Evolutionary conservation across 305 asterid genomes (phyloP).

Genomic region (Fraxinus ornus): DNA sequence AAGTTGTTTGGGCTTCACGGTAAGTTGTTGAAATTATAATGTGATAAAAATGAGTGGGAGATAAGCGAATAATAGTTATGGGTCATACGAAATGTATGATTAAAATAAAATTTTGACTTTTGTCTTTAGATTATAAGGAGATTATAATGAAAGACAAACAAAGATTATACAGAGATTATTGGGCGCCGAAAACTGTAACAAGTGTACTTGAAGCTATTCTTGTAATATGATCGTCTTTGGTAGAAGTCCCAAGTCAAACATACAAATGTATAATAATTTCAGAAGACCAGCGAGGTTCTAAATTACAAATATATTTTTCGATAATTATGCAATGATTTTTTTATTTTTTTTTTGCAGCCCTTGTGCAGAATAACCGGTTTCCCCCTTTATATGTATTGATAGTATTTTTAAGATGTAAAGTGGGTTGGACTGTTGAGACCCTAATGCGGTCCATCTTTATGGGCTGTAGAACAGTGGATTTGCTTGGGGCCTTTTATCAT

Average conservation of each 20-base stretch:
- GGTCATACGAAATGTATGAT: not conserved
- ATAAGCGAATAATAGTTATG: not conserved
- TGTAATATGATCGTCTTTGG: not conserved
- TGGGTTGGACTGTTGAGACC: not conserved
- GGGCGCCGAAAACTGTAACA: not conserved
- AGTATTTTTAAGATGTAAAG: not conserved
- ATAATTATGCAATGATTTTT: not conserved
- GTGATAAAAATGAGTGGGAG: not conserved
- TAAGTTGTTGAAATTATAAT: not conserved
- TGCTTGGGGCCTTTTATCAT: not conserved
- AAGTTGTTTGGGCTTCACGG: constrained; percentile 29
- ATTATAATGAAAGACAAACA: not conserved
- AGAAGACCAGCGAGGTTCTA: not conserved
- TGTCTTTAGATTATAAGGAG: not conserved
- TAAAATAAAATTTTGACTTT: not conserved
- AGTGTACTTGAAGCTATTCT: no score
- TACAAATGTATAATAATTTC: not conserved
- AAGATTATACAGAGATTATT: not conserved
- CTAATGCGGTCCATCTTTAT: not conserved
- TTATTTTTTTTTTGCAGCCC: not conserved
- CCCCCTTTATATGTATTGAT: not conserved
- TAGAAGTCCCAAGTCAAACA: not conserved
- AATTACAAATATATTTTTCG: not conserved
- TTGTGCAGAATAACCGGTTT: not conserved
- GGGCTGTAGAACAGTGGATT: not conserved